These are phyloP conservation scores for Aspergillus ibericus DNA, from an alignment of 2,329 filamentous ascomycete species.

Conservation along the genomic window DNA sequence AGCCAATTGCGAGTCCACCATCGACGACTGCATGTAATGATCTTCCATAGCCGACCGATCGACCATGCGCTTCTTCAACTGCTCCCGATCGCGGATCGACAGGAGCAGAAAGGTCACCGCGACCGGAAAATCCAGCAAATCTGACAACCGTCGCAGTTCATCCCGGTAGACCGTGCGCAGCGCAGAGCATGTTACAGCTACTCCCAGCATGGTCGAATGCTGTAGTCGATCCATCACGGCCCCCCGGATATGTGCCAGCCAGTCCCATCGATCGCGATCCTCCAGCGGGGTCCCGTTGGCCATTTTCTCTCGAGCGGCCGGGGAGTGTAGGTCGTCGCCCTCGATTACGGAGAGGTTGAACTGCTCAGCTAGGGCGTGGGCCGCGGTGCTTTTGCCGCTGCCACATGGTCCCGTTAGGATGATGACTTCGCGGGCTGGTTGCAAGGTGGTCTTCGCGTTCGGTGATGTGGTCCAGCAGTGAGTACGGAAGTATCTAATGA, in stretches of 20 bases:
- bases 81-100: slow-evolving; percentile 29
- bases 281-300: slow-evolving; percentile 50
- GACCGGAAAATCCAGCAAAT: slow-evolving; percentile 22
- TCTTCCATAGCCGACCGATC: slow-evolving; percentile 38
- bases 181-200: slow-evolving; percentile 56
- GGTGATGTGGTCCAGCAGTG: slow-evolving; percentile 15
- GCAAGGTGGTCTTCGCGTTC: background rate
- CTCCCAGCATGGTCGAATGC: slow-evolving; percentile 23
- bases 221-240: slow-evolving; percentile 23
- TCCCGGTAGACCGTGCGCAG: slow-evolving; percentile 56
- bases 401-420: slow-evolving; percentile 54
- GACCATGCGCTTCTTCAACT: slow-evolving; percentile 48
- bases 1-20: slow-evolving; percentile 55
- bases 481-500: slow-evolving; percentile 16
- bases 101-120: slow-evolving; percentile 41
- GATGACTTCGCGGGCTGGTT: slow-evolving; percentile 14
- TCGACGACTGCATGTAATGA: slow-evolving; percentile 56
- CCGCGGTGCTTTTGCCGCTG: slow-evolving; percentile 56
- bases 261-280: slow-evolving; percentile 56
- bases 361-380: slow-evolving; percentile 45
- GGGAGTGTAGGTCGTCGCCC: slow-evolving; percentile 55
- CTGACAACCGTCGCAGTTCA: slow-evolving; percentile 47
- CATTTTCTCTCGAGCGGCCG: slow-evolving; percentile 54
- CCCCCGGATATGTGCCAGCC: slow-evolving; percentile 40
- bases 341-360: slow-evolving; percentile 42